Evolutionary conservation across 345 rosid species (phyloP).

Genomic region (Pelargonium nanum): DNA sequence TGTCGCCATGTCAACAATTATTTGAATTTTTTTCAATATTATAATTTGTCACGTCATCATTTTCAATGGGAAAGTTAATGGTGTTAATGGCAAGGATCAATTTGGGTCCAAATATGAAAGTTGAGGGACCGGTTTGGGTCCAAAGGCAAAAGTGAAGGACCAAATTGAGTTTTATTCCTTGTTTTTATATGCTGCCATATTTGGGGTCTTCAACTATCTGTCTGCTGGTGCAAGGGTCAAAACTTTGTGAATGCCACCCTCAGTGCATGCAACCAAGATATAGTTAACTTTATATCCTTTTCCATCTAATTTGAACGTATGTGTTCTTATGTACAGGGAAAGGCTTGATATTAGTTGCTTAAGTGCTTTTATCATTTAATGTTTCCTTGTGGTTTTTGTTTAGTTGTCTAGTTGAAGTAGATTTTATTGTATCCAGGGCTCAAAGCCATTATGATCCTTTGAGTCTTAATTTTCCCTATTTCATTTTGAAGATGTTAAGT

Average conservation of each 20-base stretch:
- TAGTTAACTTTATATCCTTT: neutral
- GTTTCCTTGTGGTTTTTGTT: neutral
- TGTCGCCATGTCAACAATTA: no score
- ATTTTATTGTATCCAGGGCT: neutral
- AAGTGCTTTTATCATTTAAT: neutral
- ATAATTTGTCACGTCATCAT: no score
- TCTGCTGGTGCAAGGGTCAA: neutral
- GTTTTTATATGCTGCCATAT: neutral
- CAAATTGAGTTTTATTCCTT: slow-evolving; percentile 4
- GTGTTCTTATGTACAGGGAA: neutral
- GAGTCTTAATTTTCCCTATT: no score
- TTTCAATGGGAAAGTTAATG: no score
- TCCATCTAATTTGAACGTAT: neutral
- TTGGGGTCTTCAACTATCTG: neutral
- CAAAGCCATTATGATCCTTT: neutral
- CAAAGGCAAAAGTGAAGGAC: neutral
- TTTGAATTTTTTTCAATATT: no score
- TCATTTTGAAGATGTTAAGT: neutral
- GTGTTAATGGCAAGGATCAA: no score
- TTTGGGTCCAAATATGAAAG: no score
- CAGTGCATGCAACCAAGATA: neutral
- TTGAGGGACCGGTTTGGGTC: slow-evolving; percentile 3
- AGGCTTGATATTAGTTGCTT: neutral
- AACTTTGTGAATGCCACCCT: neutral
- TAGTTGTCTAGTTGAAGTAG: neutral